A percentile compares a stretch with the other conserved stretches of the same genome.
phyloP scores from a whole-genome alignment of 257 asterid genomes.

The Solanum medicagineum region DNA sequence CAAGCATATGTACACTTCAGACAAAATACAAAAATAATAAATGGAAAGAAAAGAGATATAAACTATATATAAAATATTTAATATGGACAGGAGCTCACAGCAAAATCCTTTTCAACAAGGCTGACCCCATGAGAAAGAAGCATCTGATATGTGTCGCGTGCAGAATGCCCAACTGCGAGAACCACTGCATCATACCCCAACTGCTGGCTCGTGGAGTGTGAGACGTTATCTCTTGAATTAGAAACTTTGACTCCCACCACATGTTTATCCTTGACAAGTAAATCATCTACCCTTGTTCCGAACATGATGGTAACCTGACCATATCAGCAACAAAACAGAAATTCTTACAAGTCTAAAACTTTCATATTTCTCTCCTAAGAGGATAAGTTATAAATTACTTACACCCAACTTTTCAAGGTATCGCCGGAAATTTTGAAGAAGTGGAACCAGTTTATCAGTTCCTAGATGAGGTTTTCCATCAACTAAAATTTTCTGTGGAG shows the following conservation, averaged over 20 bases:
- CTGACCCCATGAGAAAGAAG: slow-evolving; percentile 73
- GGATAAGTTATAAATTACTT: slow-evolving; percentile 21
- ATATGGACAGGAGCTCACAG: slow-evolving; percentile 43
- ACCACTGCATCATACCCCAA: slow-evolving; percentile 72
- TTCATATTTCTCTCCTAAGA: slow-evolving; percentile 1
- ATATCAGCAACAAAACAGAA: slow-evolving; percentile 5
- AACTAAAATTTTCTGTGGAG: slow-evolving; percentile 72
- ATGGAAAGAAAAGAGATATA: background rate
- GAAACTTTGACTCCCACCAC: slow-evolving; percentile 69
- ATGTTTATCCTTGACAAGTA: slow-evolving; percentile 46
- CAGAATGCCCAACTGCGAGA: slow-evolving; percentile 98
- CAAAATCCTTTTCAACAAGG: slow-evolving; percentile 64
- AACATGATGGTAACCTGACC: slow-evolving; percentile 64
- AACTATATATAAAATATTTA: background rate
- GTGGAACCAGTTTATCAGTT: slow-evolving; percentile 86
- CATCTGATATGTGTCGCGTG: slow-evolving; percentile 86
- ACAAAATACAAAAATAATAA: background rate
- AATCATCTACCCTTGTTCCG: slow-evolving; percentile 87
- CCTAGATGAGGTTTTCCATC: slow-evolving; percentile 98
- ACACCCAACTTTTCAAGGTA: slow-evolving; percentile 84
- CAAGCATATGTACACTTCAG: background rate
- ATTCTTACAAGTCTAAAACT: background rate
- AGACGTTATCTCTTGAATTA: slow-evolving; percentile 28
- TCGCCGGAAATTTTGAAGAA: slow-evolving; percentile 56
- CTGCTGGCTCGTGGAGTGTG: slow-evolving; percentile 19